Evolutionary conservation across 352 stramenopile genomes (phyloP).

Genomic region (Peronosclerospora sorghi): DNA sequence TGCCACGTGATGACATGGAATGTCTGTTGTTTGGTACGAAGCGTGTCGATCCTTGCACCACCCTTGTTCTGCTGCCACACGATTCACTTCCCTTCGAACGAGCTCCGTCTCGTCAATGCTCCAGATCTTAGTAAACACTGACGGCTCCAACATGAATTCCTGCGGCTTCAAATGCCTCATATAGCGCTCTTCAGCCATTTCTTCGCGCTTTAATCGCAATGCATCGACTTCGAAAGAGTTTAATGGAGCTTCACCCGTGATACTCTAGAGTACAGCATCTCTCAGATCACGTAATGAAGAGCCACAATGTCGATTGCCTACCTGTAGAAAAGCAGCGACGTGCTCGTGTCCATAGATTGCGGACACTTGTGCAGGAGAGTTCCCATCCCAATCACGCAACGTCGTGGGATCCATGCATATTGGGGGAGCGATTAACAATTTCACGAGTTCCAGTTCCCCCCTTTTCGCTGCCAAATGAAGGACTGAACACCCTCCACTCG

Average conservation of each 20-base stretch:
- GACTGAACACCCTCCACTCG: slow-evolving; percentile 54
- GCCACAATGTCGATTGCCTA: neutral
- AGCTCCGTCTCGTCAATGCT: slow-evolving; percentile 30
- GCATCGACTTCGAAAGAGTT: slow-evolving; percentile 12
- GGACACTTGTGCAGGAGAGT: slow-evolving; percentile 36
- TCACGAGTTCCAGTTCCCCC: slow-evolving; percentile 39
- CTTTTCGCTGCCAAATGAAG: slow-evolving; percentile 60
- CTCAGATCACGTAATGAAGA: slow-evolving; percentile 1
- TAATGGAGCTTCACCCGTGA: slow-evolving; percentile 12
- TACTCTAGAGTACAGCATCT: slow-evolving; percentile 3
- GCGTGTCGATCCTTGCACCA: slow-evolving; percentile 74
- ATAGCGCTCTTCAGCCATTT: slow-evolving; percentile 34
- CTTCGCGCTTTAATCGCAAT: slow-evolving; percentile 27
- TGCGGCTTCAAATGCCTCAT: slow-evolving; percentile 36
- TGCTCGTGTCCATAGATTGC: slow-evolving; percentile 30
- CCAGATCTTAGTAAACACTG: slow-evolving; percentile 45
- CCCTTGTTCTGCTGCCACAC: slow-evolving; percentile 25
- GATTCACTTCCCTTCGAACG: slow-evolving; percentile 32
- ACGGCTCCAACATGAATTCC: slow-evolving; percentile 25
- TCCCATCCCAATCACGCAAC: slow-evolving; percentile 50
- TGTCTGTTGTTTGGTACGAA: slow-evolving; percentile 76
- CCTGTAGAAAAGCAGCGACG: slow-evolving; percentile 28
- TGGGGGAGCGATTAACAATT: slow-evolving; percentile 28
- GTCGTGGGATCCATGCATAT: slow-evolving; percentile 17
- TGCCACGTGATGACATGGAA: slow-evolving; percentile 64